Percentiles rank a stretch among this genome's conserved stretches.
phyloP scores from a whole-genome alignment of 495 filamentous ascomycete genomes.

The Choiromyces venosus region DNA sequence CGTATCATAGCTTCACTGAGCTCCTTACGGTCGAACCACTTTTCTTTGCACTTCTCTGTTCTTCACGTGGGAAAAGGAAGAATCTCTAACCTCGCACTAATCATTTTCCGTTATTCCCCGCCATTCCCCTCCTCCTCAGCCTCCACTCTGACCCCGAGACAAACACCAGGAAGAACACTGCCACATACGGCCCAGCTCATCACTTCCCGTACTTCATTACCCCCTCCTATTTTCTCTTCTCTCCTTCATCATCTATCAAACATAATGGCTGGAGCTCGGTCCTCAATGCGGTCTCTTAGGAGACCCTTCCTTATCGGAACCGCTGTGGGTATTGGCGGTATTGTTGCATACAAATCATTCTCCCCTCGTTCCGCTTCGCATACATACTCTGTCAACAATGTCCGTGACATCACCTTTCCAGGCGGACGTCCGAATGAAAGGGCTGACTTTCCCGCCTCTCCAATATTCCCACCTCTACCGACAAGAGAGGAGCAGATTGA shows the following conservation, averaged over 20 bases:
- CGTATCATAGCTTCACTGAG: background rate
- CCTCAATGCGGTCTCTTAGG: constrained; percentile 32
- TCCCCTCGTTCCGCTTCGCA: constrained; percentile 27
- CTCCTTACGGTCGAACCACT: too few relatives aligned
- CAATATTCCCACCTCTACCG: constrained; percentile 62
- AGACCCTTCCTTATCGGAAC: constrained; percentile 36
- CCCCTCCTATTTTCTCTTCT: background rate
- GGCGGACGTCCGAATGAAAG: constrained; percentile 10
- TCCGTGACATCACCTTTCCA: constrained; percentile 8
- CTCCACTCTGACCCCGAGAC: background rate
- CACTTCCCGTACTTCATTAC: background rate
- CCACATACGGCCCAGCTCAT: background rate
- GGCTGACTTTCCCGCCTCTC: constrained; percentile 51
- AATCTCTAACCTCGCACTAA: background rate
- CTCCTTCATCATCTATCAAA: background rate
- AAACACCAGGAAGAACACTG: background rate
- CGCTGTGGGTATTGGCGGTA: constrained; percentile 26
- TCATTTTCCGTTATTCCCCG: background rate
- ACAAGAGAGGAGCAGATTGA: constrained; percentile 54
- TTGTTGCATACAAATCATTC: constrained; percentile 35
- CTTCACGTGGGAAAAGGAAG: too few relatives aligned
- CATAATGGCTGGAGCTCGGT: constrained; percentile 36
- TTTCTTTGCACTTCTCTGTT: too few relatives aligned
- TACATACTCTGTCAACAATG: constrained; percentile 16
- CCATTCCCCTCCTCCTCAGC: too few relatives aligned